A percentile compares a stretch with the other conserved stretches of the same genome.
Conservation (phyloP, 2,329 filamentous ascomycete genomes). For the Colletotrichum falcatum region DNA sequence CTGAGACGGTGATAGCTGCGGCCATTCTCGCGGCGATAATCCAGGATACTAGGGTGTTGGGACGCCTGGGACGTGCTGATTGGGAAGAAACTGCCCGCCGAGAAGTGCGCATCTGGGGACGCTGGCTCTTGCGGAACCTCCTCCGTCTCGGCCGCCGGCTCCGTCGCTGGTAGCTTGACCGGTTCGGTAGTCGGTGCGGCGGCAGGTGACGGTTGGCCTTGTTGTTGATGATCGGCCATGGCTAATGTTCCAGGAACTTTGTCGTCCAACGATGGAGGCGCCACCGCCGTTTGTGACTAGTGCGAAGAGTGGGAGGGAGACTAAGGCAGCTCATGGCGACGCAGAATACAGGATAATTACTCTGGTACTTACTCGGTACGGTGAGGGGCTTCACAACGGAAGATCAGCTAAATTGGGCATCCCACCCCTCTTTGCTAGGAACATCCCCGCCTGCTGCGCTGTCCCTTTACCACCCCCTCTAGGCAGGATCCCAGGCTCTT, state of each 20-base stretch:
- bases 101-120: neutral
- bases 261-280: neutral
- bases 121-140: neutral
- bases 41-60: conserved; percentile 21
- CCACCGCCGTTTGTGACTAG: neutral
- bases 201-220: neutral
- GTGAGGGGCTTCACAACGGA: neutral
- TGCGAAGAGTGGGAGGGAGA: neutral
- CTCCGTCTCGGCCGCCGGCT: neutral
- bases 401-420: neutral
- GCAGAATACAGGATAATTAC: neutral
- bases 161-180: neutral
- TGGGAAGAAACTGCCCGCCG: neutral
- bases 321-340: neutral
- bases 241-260: neutral
- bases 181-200: neutral
- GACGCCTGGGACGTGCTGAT: neutral
- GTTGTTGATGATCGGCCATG: conserved; percentile 1
- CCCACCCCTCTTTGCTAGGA: neutral
- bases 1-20: conserved; percentile 38
- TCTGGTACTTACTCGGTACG: neutral
- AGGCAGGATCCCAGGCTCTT: neutral
- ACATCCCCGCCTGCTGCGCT: neutral
- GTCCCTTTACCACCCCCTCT: neutral
- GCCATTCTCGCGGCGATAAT: conserved; percentile 39